Evolutionary conservation across 805 yeast genomes (phyloP).

Genomic region (Kodamaea nitidulidarum): DNA sequence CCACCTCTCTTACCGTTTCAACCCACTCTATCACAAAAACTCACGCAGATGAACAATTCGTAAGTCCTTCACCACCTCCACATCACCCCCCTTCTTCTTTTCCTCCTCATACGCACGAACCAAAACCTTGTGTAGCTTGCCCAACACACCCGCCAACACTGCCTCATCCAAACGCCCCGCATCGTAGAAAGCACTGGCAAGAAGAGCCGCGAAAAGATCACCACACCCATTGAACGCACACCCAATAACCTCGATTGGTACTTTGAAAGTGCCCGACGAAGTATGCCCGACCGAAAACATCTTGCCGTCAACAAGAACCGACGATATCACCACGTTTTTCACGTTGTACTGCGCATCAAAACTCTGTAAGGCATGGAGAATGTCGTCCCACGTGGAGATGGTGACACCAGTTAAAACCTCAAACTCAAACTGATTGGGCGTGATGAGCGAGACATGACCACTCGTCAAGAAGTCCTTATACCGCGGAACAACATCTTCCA

Average conservation of each 20-base stretch:
- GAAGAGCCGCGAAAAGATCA: constrained; percentile 62
- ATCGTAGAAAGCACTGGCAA: constrained; percentile 46
- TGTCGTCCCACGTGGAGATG: constrained; percentile 33
- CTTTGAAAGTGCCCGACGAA: constrained; percentile 22
- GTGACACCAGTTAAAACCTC: constrained; percentile 51
- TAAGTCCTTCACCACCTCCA: constrained; percentile 31
- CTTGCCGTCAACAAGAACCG: constrained; percentile 38
- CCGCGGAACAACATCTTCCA: constrained; percentile 47
- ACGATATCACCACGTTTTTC: constrained; percentile 54
- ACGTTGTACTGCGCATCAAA: constrained; percentile 47
- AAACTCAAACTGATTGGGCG: constrained; percentile 76
- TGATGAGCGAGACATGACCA: constrained; percentile 46
- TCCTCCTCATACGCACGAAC: constrained; percentile 24
- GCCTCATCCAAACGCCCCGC: constrained; percentile 18
- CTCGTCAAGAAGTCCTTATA: constrained; percentile 46
- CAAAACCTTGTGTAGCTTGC: constrained; percentile 27
- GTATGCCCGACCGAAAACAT: constrained; percentile 41
- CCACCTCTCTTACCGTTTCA: too few relatives aligned
- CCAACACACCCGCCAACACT: constrained; percentile 24
- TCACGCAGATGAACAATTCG: constrained; percentile 34
- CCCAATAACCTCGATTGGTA: constrained; percentile 45
- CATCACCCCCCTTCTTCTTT: constrained; percentile 12
- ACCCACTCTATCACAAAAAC: constrained; percentile 17
- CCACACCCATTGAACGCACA: constrained; percentile 75
- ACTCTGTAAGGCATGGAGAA: constrained; percentile 33